Conservation (phyloP, 305 asterid genomes). For the Solanum hybrid region DNA sequence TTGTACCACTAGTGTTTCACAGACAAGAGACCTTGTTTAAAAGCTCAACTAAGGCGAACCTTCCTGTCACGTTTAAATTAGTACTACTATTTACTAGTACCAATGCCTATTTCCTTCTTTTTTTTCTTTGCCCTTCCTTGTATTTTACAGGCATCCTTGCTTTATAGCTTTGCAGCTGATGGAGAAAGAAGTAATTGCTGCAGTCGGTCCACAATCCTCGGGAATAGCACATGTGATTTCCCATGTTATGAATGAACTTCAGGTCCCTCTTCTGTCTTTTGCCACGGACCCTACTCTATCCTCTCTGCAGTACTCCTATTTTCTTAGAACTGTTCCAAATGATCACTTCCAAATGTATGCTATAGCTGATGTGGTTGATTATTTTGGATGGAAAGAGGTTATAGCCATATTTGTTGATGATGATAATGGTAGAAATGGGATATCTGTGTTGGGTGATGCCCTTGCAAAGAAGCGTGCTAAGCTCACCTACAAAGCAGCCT, state of each 20-base stretch:
- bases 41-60: background rate
- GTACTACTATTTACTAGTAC: background rate
- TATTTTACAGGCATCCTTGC: background rate
- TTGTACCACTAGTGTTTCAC: background rate
- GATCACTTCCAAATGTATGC: conserved; percentile 87
- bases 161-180: conserved; percentile 67
- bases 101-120: background rate
- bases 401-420: conserved; percentile 63
- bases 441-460: conserved; percentile 61
- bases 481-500: conserved; percentile 61
- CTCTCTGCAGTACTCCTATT: conserved; percentile 70
- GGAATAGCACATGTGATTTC: conserved; percentile 73
- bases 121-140: background rate
- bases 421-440: conserved; percentile 70
- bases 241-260: conserved; percentile 68
- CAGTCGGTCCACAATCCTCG: conserved; percentile 89
- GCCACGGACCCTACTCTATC: conserved; percentile 86
- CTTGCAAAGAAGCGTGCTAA: conserved; percentile 59
- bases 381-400: conserved; percentile 77
- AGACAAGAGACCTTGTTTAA: background rate
- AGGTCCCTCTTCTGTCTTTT: conserved; percentile 72
- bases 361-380: conserved; percentile 47
- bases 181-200: conserved; percentile 63
- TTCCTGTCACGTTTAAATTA: background rate
- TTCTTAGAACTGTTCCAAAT: conserved; percentile 61